Base-by-base conservation (phyloP, 257 asterid species). In the Gentiana macrophylla region DNA sequence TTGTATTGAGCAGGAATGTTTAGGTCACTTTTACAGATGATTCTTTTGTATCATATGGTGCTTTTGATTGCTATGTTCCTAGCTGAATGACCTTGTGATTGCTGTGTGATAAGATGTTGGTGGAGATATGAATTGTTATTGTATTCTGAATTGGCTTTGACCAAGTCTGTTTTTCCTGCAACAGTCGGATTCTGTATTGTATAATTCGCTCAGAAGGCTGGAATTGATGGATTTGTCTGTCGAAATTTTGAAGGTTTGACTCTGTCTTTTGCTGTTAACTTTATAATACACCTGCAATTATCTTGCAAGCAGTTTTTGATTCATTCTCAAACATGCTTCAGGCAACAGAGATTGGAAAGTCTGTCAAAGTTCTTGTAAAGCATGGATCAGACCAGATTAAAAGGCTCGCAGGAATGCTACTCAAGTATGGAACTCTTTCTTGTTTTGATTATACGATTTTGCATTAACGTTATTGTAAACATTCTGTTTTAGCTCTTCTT, bases 161-260 rank as follows among this genome's bases (percentile, higher is more conserved):
- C 32, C 60, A 61, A 51, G 57, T 53, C 48, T 68, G 52, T 41
- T 59, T n/a, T 13, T 70, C 32, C 48, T 43, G 50, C 67, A 55
- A 49, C 94, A 81, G 94, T 65, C 95, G 60, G 89, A 66, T 63
- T 37, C 76, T 15, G 32, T 53, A 60, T 57, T 89, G 75, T 75
- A 62, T 62, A 94, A 83, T 58, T 86, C 83, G 9, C 68, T 89
- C 73, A 81, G 88, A 77, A 75, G 78, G 87, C 88, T 89, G 61
- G 94, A 89, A 71, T 70, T 86, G 47, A 80, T 78, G 92, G 79
- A 62, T 70, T 68, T 89, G 65, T 71, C 89, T 24, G 87, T 86
- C 70, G 97, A 86, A 74, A 80, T 69, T 63, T 77, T 89, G 13
- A 81, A 86, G 97, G 97, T 86, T 76, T 45, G 68, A 49, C 35